Conservation (phyloP, 2,329 filamentous ascomycete genomes). For the Colletotrichum tamarilloi region DNA sequence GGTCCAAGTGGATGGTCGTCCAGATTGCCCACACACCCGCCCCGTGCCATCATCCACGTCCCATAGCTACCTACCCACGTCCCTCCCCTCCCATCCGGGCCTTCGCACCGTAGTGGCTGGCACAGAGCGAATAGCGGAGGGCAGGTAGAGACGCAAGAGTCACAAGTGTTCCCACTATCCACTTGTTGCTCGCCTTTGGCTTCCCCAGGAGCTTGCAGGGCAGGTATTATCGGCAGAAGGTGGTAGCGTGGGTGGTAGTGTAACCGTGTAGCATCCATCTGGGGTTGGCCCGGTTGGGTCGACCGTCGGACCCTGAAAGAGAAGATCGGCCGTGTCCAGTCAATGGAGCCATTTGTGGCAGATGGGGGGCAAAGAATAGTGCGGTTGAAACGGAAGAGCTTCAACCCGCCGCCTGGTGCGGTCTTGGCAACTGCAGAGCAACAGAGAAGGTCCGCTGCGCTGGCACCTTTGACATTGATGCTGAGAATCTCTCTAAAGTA, state of each 20-base stretch:
- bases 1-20: slow-evolving; percentile 26
- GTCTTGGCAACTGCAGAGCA: slow-evolving; percentile 33
- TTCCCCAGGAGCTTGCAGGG: slow-evolving; percentile 2
- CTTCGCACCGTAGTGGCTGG: neutral
- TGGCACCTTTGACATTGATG: slow-evolving; percentile 23
- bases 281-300: slow-evolving; percentile 29
- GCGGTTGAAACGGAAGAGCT: slow-evolving; percentile 35
- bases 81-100: neutral
- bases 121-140: neutral
- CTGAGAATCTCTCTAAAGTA: neutral
- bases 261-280: slow-evolving; percentile 10
- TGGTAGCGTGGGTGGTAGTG: slow-evolving; percentile 14
- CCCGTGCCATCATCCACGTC: neutral
- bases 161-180: neutral
- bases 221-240: slow-evolving; percentile 19
- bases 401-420: slow-evolving; percentile 29
- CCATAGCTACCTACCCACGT: neutral
- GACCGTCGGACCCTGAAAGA: slow-evolving; percentile 35
- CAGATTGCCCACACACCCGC: slow-evolving; percentile 9
- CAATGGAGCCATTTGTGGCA: slow-evolving; percentile 17
- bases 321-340: slow-evolving; percentile 32
- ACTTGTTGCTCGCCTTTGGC: neutral
- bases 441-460: slow-evolving; percentile 28
- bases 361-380: slow-evolving; percentile 15
- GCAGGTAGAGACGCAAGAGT: neutral